These are phyloP conservation scores for Eucalyptus guilfoylei DNA, from an alignment of 345 rosid species.

Conservation along the genomic window DNA sequence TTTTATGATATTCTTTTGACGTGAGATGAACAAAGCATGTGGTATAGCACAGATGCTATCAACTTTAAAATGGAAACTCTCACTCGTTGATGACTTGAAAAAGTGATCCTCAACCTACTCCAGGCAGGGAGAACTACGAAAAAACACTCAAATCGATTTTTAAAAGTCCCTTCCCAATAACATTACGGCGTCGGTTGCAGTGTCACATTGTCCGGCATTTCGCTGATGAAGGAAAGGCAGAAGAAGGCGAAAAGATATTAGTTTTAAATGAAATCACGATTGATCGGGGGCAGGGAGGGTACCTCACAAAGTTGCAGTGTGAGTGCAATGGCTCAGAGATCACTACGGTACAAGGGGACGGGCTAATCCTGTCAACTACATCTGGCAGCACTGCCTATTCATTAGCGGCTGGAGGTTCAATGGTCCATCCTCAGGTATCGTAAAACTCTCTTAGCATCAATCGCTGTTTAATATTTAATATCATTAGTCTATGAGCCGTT, in stretches of 20 bases:
- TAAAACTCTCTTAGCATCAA: not conserved
- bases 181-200: conserved; percentile 79
- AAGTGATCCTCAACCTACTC: conserved; percentile 21
- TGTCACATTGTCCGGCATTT: conserved; percentile 68
- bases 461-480: not conserved
- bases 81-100: not conserved
- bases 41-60: not conserved
- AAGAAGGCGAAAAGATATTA: conserved; percentile 32
- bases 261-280: conserved; percentile 94
- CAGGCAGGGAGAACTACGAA: conserved; percentile 77
- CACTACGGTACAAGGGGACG: conserved; percentile 97
- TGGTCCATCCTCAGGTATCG: conserved; percentile 97
- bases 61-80: not conserved
- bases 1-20: not conserved
- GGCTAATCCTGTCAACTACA: conserved; percentile 84
- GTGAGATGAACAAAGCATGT: not conserved
- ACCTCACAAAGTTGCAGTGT: conserved; percentile 93
- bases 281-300: conserved; percentile 65
- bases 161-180: conserved; percentile 81
- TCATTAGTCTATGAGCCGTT: not conserved
- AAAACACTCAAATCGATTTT: conserved; percentile 68
- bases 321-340: conserved; percentile 67
- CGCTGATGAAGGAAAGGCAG: conserved; percentile 60
- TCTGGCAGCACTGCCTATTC: conserved; percentile 99
- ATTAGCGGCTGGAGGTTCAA: conserved; percentile 96